Conservation (phyloP, 495 filamentous ascomycete species). For the Tuber umbilicatum region DNA sequence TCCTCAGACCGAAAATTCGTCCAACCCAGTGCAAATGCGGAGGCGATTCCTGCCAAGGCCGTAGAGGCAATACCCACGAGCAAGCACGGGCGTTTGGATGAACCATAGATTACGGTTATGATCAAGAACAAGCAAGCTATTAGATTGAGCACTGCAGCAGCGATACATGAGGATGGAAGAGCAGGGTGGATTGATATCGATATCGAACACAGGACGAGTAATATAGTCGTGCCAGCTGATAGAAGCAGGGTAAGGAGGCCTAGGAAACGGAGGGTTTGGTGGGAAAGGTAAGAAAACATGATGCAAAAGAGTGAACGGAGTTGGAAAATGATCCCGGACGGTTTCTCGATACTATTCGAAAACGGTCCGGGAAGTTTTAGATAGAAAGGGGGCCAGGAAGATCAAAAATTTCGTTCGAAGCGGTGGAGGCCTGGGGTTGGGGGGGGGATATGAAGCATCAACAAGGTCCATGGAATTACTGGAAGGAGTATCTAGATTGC, state of each 20-base stretch:
- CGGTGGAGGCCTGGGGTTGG: not conserved
- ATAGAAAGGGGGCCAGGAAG: not conserved
- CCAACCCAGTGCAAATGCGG: slow-evolving; percentile 30
- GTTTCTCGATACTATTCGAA: slow-evolving; percentile 5
- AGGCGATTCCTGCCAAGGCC: slow-evolving; percentile 23
- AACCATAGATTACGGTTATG: slow-evolving; percentile 16
- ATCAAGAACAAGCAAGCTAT: slow-evolving; percentile 24
- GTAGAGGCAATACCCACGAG: slow-evolving; percentile 27
- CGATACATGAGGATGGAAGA: slow-evolving; percentile 27
- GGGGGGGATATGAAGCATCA: not conserved
- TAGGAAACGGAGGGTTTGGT: slow-evolving; percentile 24
- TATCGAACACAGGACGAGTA: slow-evolving; percentile 33
- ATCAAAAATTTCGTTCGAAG: not conserved
- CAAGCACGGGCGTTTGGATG: slow-evolving; percentile 19
- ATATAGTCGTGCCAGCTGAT: slow-evolving; percentile 22
- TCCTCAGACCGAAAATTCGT: slow-evolving; percentile 32
- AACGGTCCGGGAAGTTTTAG: not conserved
- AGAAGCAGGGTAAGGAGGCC: slow-evolving; percentile 29
- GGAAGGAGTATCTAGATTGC: not conserved
- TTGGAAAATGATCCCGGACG: not conserved
- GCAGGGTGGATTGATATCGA: slow-evolving; percentile 23
- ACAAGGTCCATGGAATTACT: not conserved
- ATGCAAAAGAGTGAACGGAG: slow-evolving; percentile 16
- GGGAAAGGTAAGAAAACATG: slow-evolving; percentile 32
- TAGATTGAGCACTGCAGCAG: slow-evolving; percentile 25